Conservation (phyloP, 2,329 filamentous ascomycete species). For the Neopestalotiopsis rosae region DNA sequence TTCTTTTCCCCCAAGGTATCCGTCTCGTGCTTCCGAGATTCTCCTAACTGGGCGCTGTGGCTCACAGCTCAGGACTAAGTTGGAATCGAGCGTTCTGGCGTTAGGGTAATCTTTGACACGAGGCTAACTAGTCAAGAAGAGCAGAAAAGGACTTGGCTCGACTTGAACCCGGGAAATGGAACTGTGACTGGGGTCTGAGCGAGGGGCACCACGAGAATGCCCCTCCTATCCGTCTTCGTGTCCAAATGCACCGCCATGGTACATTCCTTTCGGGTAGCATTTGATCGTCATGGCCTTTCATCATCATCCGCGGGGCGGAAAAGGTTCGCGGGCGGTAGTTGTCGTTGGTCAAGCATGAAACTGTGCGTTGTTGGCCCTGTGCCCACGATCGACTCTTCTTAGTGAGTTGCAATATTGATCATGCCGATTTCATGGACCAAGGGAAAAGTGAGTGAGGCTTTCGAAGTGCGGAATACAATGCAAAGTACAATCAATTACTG, state of each 20-base stretch:
- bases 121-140: not conserved
- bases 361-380: too few relatives aligned
- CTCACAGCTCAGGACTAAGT: too few relatives aligned
- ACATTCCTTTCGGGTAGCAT: not conserved
- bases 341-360: too few relatives aligned
- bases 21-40: conserved; percentile 9
- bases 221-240: conserved; percentile 15
- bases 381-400: too few relatives aligned
- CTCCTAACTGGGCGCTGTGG: not conserved
- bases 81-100: not conserved
- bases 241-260: not conserved
- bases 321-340: not conserved
- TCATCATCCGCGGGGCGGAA: not conserved
- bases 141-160: too few relatives aligned
- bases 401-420: too few relatives aligned
- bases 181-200: not conserved
- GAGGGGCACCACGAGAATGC: conserved; percentile 13
- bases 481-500: not conserved
- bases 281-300: conserved; percentile 1
- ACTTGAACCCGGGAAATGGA: not conserved
- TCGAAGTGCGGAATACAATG: not conserved
- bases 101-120: conserved; percentile 15
- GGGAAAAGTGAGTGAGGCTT: not conserved
- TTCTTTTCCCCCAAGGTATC: not conserved
- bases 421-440: too few relatives aligned